These are phyloP conservation scores for Lipomyces yamanashiensis DNA, from an alignment of 805 yeast species.

Conservation along the genomic window DNA sequence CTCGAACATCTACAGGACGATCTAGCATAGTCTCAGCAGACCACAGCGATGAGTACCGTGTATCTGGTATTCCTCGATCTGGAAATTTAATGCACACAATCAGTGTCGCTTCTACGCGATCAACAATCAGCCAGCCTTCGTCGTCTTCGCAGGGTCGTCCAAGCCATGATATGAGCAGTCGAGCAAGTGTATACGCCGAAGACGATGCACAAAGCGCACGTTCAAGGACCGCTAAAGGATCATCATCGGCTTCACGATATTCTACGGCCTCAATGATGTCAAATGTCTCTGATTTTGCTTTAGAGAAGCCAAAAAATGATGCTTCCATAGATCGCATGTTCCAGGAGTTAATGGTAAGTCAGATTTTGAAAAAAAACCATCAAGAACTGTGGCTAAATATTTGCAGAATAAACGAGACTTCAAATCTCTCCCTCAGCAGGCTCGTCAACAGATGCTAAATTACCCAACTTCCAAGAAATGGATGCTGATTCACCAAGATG, in stretches of 20 bases:
- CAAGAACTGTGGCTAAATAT: conserved; percentile 3
- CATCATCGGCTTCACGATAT: conserved; percentile 5
- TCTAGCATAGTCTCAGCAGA: conserved; percentile 3
- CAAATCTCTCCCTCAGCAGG: conserved; percentile 67
- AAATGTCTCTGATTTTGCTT: conserved; percentile 44
- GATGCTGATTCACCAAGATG: conserved; percentile 88
- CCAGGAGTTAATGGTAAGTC: conserved; percentile 67
- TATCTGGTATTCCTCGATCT: conserved; percentile 13
- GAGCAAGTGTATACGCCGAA: conserved; percentile 18
- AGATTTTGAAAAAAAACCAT: too few species aligned
- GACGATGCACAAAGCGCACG: conserved; percentile 18
- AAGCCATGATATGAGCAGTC: conserved; percentile 14
- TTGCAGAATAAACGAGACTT: conserved; percentile 62
- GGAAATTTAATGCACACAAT: conserved; percentile 15
- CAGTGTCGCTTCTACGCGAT: conserved; percentile 11
- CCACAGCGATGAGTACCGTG: conserved; percentile 3
- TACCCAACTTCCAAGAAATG: conserved; percentile 82
- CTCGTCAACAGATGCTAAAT: conserved; percentile 73
- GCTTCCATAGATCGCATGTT: conserved; percentile 74
- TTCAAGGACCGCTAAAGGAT: conserved; percentile 7
- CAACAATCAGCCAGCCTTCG: neutral
- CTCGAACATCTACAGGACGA: neutral
- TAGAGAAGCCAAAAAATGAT: conserved; percentile 71
- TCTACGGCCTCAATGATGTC: conserved; percentile 22
- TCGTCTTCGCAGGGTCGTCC: conserved; percentile 9